Percentiles rank a stretch among this genome's conserved stretches.
These are phyloP conservation scores for Cymbopogon citratus DNA, from an alignment of 176 grass and related monocot species.

Conservation along the genomic window DNA sequence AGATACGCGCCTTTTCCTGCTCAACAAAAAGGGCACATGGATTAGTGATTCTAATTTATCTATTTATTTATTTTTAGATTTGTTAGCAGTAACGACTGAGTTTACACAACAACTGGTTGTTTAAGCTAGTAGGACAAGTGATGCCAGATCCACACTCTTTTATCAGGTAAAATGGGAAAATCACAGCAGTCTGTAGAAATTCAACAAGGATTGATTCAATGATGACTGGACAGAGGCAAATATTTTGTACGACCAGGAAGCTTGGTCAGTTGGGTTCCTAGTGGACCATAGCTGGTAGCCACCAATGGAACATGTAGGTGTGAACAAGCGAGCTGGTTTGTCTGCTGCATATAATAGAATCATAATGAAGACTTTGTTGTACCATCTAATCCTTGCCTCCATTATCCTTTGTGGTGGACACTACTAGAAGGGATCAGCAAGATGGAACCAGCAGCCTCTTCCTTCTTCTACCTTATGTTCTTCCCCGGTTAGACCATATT, in stretches of 20 bases:
- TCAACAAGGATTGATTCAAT: not conserved
- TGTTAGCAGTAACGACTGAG: not conserved
- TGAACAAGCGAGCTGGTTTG: not conserved
- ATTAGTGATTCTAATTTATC: too few species aligned
- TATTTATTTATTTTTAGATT: too few species aligned
- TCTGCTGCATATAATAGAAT: not conserved
- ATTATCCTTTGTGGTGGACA: not conserved
- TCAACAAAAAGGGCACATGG: too few species aligned
- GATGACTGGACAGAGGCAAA: not conserved
- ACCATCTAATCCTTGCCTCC: not conserved
- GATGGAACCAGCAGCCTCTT: not conserved
- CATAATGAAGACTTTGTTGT: not conserved
- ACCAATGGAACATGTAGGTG: not conserved
- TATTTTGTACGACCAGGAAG: not conserved
- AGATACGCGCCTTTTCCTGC: too few species aligned
- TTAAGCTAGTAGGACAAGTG: too few species aligned
- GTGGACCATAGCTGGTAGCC: not conserved
- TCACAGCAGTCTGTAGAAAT: not conserved
- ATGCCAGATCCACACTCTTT: not conserved
- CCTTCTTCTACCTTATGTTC: not conserved
- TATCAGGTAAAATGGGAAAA: not conserved
- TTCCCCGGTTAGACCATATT: slow-evolving; percentile 9
- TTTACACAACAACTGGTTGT: not conserved
- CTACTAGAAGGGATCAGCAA: not conserved
- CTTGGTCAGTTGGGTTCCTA: not conserved